phyloP scores from a whole-genome alignment of 257 asterid species.

The Nicotiana knightiana region DNA sequence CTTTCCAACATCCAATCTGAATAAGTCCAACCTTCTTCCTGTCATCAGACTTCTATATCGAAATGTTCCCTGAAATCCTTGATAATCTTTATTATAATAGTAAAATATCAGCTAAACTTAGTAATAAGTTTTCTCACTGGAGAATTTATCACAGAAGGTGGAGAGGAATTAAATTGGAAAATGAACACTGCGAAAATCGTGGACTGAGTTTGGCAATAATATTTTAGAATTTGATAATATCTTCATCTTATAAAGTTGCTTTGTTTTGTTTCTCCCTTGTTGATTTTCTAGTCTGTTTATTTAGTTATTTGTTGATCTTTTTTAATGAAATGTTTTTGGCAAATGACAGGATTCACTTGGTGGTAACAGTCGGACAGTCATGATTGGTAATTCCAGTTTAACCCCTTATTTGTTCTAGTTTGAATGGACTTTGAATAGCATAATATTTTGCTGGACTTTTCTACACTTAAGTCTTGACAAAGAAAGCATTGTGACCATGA shows the following conservation, averaged over 20 bases:
- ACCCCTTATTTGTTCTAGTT: not conserved
- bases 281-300: not conserved
- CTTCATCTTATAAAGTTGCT: not conserved
- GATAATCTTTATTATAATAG: not conserved
- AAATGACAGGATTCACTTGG: conserved; percentile 96
- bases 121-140: not conserved
- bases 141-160: not conserved
- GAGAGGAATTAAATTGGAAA: not conserved
- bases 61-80: not conserved
- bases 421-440: not conserved
- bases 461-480: not conserved
- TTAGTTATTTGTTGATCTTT: not conserved
- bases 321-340: conserved; percentile 5
- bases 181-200: not conserved
- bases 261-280: not conserved
- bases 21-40: not conserved
- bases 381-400: conserved; percentile 66
- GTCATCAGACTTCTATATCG: not conserved
- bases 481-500: conserved; percentile 4
- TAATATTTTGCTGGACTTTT: not conserved
- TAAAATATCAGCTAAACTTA: not conserved
- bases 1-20: not conserved
- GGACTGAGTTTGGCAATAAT: not conserved
- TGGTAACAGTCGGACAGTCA: conserved; percentile 96
- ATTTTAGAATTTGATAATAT: not conserved